A percentile compares a stretch with the other conserved stretches of the same genome.
Evolutionary conservation across 495 filamentous ascomycete genomes (phyloP).

Genomic region (Aspergillus nidulans): DNA sequence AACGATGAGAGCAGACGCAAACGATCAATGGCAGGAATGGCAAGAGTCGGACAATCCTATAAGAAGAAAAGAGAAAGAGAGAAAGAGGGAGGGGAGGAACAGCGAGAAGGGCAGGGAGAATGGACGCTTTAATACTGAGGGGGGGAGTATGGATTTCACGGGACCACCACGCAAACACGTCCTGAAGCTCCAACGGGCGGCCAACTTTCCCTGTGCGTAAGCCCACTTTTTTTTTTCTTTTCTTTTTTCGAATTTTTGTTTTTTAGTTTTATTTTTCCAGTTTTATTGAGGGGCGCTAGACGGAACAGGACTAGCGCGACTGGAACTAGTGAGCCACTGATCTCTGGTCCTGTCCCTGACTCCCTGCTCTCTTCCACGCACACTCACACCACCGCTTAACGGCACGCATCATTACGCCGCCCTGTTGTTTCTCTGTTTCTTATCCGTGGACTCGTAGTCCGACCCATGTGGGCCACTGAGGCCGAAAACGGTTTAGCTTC

Average conservation of each 20-base stretch:
- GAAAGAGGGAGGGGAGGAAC: conserved; percentile 22
- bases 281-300: conserved; percentile 9
- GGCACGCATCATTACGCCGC: conserved; percentile 15
- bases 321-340: conserved; percentile 24
- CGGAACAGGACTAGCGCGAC: conserved; percentile 11
- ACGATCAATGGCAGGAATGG: conserved; percentile 37
- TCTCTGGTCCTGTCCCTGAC: conserved; percentile 21
- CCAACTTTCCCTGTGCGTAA: conserved; percentile 28
- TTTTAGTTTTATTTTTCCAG: conserved; percentile 10
- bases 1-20: conserved; percentile 40
- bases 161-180: conserved; percentile 28
- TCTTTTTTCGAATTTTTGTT: conserved; percentile 9
- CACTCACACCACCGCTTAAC: conserved; percentile 21
- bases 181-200: conserved; percentile 29
- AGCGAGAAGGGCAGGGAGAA: conserved; percentile 21
- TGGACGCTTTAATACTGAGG: conserved; percentile 26
- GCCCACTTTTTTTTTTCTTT: conserved; percentile 24
- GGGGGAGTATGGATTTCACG: conserved; percentile 27
- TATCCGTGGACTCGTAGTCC: conserved; percentile 14
- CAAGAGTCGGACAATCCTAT: conserved; percentile 47
- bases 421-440: conserved; percentile 13
- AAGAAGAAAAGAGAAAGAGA: conserved; percentile 22
- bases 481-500: conserved; percentile 14
- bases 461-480: conserved; percentile 11
- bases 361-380: conserved; percentile 9